Base-by-base conservation (phyloP, 2,329 filamentous ascomycete species). In the Alternaria sp. region DNA sequence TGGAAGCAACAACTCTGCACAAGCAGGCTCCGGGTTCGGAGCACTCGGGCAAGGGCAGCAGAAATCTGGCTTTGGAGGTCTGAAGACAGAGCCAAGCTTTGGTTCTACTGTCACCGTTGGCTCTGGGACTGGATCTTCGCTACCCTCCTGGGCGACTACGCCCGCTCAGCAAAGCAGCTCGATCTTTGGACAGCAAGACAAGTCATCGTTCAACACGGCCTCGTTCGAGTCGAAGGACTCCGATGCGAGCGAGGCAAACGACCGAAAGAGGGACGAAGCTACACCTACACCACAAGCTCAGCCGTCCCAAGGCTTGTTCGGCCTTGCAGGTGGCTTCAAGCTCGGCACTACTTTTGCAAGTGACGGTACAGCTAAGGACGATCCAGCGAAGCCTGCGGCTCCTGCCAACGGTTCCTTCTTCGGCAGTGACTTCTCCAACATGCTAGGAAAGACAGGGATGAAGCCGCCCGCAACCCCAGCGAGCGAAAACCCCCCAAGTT, bases 301-400 rank as follows among this genome's bases (percentile, higher is more conserved):
- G 19, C 65, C 66, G 50, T 59, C 71, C 36, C 66, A 73, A 53
- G 75, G 76, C 30, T 62, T 81, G 7, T 80, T 78, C 36, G 76
- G 77, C 45, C 70, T 70, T 60, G 67, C 66, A 56, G 72, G 70
- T 15, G 85, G 87, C 0, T 93, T 93, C 80, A 90, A 91, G 69
- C 82, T 93, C 15, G 85, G 86, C 43, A 89, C 88, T 28, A 89
- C 87, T 2, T 93, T 93, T 80, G 88, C 89, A 71, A 84, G 85
- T 9, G 90, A 92, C 67, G 85, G 86, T 6, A 84, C 85, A 47
- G 83, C 86, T 1, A 88, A 88, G 61, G 85, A 91, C 23, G 87
- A 90, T 61, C 79, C 84, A 36, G 83, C 85, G 9, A 86, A 86
- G 65, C 81, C 85, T 15, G 75, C 79, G 21, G 75, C 78, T 21